Evolutionary conservation across 2,329 filamentous ascomycete genomes (phyloP), one percentile per base, ranked within the genome.

Genomic region (Periconia digitata): DNA sequence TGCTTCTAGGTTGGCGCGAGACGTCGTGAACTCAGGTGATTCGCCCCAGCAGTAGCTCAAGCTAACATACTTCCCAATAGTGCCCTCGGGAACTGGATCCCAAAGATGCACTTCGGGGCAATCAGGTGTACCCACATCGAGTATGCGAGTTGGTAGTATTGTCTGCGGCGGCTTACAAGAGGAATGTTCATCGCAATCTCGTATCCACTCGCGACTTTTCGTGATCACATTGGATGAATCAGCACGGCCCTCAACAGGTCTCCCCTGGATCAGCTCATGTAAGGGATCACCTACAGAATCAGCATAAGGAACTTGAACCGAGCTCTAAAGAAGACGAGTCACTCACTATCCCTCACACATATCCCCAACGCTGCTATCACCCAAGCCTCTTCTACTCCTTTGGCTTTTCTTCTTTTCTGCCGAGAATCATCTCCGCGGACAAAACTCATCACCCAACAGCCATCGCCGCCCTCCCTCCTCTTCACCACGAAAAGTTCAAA

Each of bases 11-110:
- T 37, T 50, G 10, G 43, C 38, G 18, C 43, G 41, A 3, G 47
- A 46, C 17, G 47, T 50, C 16, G 39, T 46, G 18, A 50, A 50
- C 15, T 41, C 27, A 13, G 16, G 27, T 15, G 49, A 48, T 3
- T 18, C 17, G 2, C 50, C 50, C 50, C 50, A 52, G 35, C 50
- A 52, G 29, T 52, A 52, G 35, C 46, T 49, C 29, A 52, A 20
- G 15, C 40, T 37, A 7, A 50, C 16, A 38, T 50, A 54, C n/a
- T 43, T 43, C 17, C 46, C 40, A 18, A 40, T n/a, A 1, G 46
- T 48, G 15, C 40, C 46, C 23, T 43, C 46, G 10, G 46, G 46
- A 20, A 47, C 40, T 4, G 47, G 47, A n/a, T 47, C 48, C 40
- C 40, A 45, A 20, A 51, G 44, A 37, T 32, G 43, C 12, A 47